Evolutionary conservation across 2,329 filamentous ascomycete genomes (phyloP), one percentile per base, ranked within the genome.

Genomic region (Microdochium paspali): DNA sequence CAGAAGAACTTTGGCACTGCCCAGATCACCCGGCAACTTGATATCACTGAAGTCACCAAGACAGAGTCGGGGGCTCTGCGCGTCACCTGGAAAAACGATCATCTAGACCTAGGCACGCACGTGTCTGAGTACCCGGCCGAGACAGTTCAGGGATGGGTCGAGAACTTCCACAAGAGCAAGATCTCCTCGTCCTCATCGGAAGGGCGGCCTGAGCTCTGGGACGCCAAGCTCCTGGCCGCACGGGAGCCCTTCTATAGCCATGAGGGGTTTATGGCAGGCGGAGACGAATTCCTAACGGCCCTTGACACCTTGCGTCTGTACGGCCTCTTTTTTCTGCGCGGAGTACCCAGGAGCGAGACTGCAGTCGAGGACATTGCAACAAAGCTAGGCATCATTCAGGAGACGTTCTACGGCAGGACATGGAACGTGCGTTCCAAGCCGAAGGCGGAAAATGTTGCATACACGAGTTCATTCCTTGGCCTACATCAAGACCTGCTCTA

Each of bases 401-500:
- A 89, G 56, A 93, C 90, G 7, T 93, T 97, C 61, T 97, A 97
- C 64, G 93, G 93, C 39, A 73, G 76, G 55, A 95, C 89, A 0
- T 97, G 90, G 82, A 86, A 96, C 64, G 91, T 97, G 12, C 79
- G 82, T 47, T 88, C 84, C 3, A 85, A 94, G 46, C 84, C 85
- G 1, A 65, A 87, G 47, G 88, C 90, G 23, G 90, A 91, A 61
- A 97, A 97, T 61, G 87, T 96, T 3, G 91, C 93, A 10, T 90
- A 97, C 67, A 96, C 91, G 1, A 84, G 78, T 58, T 76, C 84
- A 44, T 84, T 83, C 58, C 80, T 97, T 1, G 87, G 87, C 15
- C 82, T 96, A 44, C 93, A 98, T 68, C 93, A 95, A 79, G 93
- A 97, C 62, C 76, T 97, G 35, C 74, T 96, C 47, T 97, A 97